A percentile compares a stretch with the other conserved stretches of the same genome.
These are phyloP conservation scores for Echria macrotheca DNA, from an alignment of 495 filamentous ascomycete genomes.

Conservation along the genomic window DNA sequence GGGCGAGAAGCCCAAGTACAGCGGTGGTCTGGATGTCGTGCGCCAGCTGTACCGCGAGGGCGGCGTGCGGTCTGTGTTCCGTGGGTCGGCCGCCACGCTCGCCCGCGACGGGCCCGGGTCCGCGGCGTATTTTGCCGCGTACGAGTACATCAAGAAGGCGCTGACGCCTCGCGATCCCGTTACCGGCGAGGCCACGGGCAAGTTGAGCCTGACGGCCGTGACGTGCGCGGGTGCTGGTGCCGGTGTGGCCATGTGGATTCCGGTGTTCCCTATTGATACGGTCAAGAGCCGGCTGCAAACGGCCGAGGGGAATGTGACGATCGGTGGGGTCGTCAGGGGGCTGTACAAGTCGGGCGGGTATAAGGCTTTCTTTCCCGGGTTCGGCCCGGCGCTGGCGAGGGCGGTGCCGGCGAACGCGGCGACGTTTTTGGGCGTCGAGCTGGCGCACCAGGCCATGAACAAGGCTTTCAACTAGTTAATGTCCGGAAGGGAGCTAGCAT, in stretches of 20 bases:
- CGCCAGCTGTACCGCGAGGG: slow-evolving; percentile 90
- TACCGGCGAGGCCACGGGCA: slow-evolving; percentile 62
- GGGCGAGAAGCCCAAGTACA: slow-evolving; percentile 90
- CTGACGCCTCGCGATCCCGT: slow-evolving; percentile 79
- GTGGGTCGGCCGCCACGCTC: slow-evolving; percentile 83
- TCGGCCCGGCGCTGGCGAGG: slow-evolving; percentile 86
- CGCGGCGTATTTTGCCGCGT: slow-evolving; percentile 94
- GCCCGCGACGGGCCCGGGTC: slow-evolving; percentile 89
- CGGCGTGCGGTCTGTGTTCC: slow-evolving; percentile 84
- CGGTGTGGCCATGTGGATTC: slow-evolving; percentile 98
- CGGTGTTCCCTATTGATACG: slow-evolving; percentile 96
- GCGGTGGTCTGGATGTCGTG: slow-evolving; percentile 86
- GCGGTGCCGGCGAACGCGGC: slow-evolving; percentile 92
- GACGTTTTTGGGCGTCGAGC: slow-evolving; percentile 66
- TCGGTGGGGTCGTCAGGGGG: slow-evolving; percentile 70
- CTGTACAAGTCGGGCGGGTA: slow-evolving; percentile 74
- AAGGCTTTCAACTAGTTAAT: no score
- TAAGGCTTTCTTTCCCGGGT: slow-evolving; percentile 96
- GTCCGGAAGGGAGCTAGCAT: no score
- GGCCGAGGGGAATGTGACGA: slow-evolving; percentile 78
- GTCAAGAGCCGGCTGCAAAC: slow-evolving; percentile 93
- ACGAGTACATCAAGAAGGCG: slow-evolving; percentile 85
- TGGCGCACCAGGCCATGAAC: slow-evolving; percentile 78
- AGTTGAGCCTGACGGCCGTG: slow-evolving; percentile 78
- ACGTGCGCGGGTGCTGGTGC: slow-evolving; percentile 81